phyloP scores from a whole-genome alignment of 805 yeast species.

The Candida ponderosae region DNA sequence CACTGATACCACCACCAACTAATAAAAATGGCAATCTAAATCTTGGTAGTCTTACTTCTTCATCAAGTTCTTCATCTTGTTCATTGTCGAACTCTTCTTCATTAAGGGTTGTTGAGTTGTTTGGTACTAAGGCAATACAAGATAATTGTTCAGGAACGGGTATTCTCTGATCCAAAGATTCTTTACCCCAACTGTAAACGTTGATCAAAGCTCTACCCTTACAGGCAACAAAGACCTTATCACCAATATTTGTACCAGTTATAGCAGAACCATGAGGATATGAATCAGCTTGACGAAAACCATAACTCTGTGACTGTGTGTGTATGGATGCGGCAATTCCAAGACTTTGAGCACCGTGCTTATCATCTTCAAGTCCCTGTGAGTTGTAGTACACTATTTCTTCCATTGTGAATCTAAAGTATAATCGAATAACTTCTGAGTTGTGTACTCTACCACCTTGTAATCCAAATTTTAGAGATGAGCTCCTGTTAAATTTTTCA shows the following conservation, averaged over 20 bases:
- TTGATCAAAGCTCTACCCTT: conserved; percentile 67
- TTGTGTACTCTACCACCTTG: too few species aligned
- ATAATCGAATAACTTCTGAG: too few species aligned
- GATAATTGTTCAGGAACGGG: conserved; percentile 77
- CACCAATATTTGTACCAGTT: conserved; percentile 32
- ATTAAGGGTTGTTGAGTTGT: conserved; percentile 24
- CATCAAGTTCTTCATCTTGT: conserved; percentile 10
- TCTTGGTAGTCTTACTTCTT: conserved; percentile 23
- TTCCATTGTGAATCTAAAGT: too few species aligned
- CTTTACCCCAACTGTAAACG: conserved; percentile 64
- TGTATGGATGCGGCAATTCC: conserved; percentile 35
- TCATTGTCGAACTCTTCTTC: conserved; percentile 11
- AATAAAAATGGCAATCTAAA: conserved; percentile 56
- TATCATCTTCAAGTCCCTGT: conserved; percentile 35
- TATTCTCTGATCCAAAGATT: conserved; percentile 66
- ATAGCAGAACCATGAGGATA: conserved; percentile 40
- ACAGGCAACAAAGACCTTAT: conserved; percentile 49
- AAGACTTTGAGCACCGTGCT: conserved; percentile 33
- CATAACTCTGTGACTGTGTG: conserved; percentile 31
- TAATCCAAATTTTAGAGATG: too few species aligned
- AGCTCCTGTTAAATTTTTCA: too few species aligned
- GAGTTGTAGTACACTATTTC: conserved; percentile 42
- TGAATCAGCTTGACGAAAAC: conserved; percentile 41
- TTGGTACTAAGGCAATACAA: conserved; percentile 41
- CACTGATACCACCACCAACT: conserved; percentile 68